Conservation (phyloP, 2,329 filamentous ascomycete species). For the Helotiales sp. region DNA sequence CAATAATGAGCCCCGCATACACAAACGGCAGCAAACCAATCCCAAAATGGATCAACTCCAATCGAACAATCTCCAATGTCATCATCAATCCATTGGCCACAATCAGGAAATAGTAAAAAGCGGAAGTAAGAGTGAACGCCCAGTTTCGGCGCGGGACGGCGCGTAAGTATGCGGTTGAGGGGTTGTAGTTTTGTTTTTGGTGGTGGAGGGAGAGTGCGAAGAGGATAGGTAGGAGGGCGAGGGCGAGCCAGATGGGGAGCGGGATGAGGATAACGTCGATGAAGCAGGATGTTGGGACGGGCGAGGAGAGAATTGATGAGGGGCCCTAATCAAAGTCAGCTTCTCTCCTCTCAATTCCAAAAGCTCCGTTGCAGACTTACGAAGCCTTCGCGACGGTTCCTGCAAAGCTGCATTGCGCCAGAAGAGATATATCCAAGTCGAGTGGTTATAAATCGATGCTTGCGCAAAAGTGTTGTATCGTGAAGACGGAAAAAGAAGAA, state of each 20-base stretch:
- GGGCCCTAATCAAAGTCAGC: constrained; percentile 38
- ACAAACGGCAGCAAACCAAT: constrained; percentile 45
- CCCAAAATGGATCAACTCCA: constrained; percentile 41
- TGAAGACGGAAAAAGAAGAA: not conserved
- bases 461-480: not conserved
- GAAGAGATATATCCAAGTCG: not conserved
- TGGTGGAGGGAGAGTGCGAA: constrained; percentile 31
- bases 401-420: constrained; percentile 17
- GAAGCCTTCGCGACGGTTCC: constrained; percentile 19
- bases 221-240: constrained; percentile 38
- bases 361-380: constrained; percentile 3
- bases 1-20: constrained; percentile 42
- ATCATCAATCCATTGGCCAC: constrained; percentile 42
- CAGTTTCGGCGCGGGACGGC: constrained; percentile 18
- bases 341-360: not conserved
- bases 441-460: not conserved
- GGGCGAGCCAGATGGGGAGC: constrained; percentile 44
- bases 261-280: constrained; percentile 44
- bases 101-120: constrained; percentile 43
- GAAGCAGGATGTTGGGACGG: constrained; percentile 46
- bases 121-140: constrained; percentile 24
- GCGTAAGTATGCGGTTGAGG: constrained; percentile 34
- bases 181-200: constrained; percentile 32
- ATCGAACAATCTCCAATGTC: constrained; percentile 43
- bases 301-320: constrained; percentile 41